These are phyloP conservation scores for Malassezia cuniculi DNA, from an alignment of 1,284 basidiomycete species.

Conservation along the genomic window DNA sequence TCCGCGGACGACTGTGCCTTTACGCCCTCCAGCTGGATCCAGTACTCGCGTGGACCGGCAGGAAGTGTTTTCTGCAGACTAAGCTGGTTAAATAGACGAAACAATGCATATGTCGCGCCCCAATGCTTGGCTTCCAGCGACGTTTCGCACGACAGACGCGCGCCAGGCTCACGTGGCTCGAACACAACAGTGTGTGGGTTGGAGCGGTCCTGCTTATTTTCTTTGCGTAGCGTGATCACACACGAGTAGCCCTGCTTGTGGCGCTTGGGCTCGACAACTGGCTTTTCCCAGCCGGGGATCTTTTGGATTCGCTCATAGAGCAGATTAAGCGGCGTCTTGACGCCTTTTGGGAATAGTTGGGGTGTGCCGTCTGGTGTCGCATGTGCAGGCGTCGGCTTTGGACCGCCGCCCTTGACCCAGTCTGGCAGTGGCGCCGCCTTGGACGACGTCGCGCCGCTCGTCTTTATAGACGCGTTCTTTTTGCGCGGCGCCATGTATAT, in stretches of 20 bases:
- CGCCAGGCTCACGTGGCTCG: constrained; percentile 37
- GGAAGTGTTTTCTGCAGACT: constrained; percentile 36
- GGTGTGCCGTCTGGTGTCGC: constrained; percentile 8
- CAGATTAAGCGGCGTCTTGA: constrained; percentile 44
- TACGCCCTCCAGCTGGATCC: constrained; percentile 34
- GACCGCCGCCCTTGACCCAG: constrained; percentile 39
- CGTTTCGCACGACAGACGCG: constrained; percentile 24
- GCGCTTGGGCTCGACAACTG: constrained; percentile 29
- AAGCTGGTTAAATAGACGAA: constrained; percentile 38
- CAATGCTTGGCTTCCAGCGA: constrained; percentile 40
- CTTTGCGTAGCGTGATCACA: constrained; percentile 35
- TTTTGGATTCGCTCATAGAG: constrained; percentile 42
- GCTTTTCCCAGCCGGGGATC: constrained; percentile 39
- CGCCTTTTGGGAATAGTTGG: constrained; percentile 40
- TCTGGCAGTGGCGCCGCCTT: constrained; percentile 42
- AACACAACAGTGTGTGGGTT: constrained; percentile 31
- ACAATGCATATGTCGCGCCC: constrained; percentile 45
- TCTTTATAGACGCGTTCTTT: constrained; percentile 40
- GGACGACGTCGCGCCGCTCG: constrained; percentile 37
- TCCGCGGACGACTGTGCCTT: constrained; percentile 29
- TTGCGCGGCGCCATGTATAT: constrained; percentile 33
- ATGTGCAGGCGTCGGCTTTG: constrained; percentile 16
- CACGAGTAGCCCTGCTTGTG: constrained; percentile 30
- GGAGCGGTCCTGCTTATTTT: constrained; percentile 39
- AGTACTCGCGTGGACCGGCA: constrained; percentile 42